phyloP scores from a whole-genome alignment of 495 filamentous ascomycete genomes.

The Penicillium canariense region DNA sequence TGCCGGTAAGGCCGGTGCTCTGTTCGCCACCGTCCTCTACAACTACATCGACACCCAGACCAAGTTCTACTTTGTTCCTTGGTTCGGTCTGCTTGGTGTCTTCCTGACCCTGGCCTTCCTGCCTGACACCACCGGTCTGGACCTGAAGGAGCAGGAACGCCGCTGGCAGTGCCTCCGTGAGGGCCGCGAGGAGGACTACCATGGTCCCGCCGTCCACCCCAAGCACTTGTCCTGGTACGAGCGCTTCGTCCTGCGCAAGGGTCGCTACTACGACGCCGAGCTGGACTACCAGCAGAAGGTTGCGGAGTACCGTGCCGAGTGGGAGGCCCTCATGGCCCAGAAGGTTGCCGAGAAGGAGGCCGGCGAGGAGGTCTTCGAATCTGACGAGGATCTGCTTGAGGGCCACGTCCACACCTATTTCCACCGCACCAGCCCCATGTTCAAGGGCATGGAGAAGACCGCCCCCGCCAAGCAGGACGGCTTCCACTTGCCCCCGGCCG shows the following conservation, averaged over 20 bases:
- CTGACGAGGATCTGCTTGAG: constrained; percentile 43
- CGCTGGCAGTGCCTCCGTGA: constrained; percentile 77
- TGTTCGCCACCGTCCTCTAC: constrained; percentile 79
- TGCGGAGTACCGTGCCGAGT: constrained; percentile 70
- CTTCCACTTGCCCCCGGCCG: constrained; percentile 42
- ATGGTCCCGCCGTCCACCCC: constrained; percentile 83
- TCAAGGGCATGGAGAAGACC: constrained; percentile 45
- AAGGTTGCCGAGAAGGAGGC: constrained; percentile 48
- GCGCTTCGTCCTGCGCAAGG: constrained; percentile 59
- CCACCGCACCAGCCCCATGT: constrained; percentile 51
- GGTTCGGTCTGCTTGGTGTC: constrained; percentile 85
- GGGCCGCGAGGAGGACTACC: constrained; percentile 74
- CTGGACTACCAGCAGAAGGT: constrained; percentile 77
- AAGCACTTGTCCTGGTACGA: constrained; percentile 83
- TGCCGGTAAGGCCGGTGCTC: constrained; percentile 77
- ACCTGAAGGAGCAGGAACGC: constrained; percentile 91
- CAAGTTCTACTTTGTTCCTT: constrained; percentile 86
- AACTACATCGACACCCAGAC: constrained; percentile 77
- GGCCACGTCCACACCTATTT: constrained; percentile 49
- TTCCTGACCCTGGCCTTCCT: constrained; percentile 76
- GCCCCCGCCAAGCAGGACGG: constrained; percentile 32
- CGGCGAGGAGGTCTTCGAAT: constrained; percentile 30
- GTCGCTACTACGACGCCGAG: constrained; percentile 75
- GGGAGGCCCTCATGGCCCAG: constrained; percentile 54
- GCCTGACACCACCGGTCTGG: constrained; percentile 88